Conservation (phyloP, 2,329 filamentous ascomycete species). For the Xylariaceae sp. region DNA sequence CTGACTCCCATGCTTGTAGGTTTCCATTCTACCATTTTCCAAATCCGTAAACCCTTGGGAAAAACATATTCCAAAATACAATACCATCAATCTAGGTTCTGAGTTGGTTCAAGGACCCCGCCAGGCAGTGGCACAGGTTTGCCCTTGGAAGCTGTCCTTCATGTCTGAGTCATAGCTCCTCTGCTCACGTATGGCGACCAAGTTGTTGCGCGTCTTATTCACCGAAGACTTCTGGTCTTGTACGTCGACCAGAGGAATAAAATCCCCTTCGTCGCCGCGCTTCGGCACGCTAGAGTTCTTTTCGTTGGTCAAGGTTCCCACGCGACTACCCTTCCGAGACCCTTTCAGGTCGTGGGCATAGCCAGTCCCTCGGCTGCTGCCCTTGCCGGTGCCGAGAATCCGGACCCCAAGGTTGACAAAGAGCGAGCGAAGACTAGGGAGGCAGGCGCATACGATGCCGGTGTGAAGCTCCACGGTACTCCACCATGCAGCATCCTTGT, state of each 20-base stretch:
- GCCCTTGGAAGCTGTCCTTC: neutral
- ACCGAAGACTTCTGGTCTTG: neutral
- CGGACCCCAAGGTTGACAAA: conserved; percentile 17
- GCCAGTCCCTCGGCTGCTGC: neutral
- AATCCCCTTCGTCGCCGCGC: conserved; percentile 17
- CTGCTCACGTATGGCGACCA: neutral
- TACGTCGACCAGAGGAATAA: conserved; percentile 16
- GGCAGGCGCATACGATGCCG: conserved; percentile 42
- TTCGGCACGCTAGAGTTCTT: conserved; percentile 1
- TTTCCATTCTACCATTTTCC: no score
- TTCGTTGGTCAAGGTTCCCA: neutral
- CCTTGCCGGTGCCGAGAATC: conserved; percentile 10
- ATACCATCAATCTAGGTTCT: no score
- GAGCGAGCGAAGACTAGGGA: conserved; percentile 34
- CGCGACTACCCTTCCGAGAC: neutral
- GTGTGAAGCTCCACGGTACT: conserved; percentile 39
- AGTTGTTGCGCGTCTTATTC: neutral
- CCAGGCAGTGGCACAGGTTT: neutral
- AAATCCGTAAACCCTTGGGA: no score
- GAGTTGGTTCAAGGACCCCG: no score
- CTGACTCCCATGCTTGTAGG: no score
- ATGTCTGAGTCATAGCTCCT: neutral
- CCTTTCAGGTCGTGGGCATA: neutral
- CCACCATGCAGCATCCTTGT: conserved; percentile 38
- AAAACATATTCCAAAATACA: no score